Evolutionary conservation across 106 monocot species (phyloP).

Genomic region (Dendrobium catenatum): DNA sequence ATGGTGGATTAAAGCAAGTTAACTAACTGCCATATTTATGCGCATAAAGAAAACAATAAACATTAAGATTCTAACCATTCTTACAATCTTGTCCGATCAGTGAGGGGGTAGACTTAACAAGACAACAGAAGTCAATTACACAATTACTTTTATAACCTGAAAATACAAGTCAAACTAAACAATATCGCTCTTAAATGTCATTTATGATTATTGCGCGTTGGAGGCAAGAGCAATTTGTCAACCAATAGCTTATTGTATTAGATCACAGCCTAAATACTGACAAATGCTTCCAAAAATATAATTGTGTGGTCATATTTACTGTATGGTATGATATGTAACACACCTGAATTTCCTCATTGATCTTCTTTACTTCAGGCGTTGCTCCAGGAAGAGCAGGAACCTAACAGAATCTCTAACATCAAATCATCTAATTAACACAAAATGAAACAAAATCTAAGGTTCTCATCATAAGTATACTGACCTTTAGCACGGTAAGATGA

Average conservation of each 20-base stretch:
- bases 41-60: not conserved
- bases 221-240: not conserved
- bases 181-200: not conserved
- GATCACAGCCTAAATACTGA: not conserved
- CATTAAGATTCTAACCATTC: not conserved
- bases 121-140: not conserved
- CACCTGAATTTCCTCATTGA: conserved; percentile 1
- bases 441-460: not conserved
- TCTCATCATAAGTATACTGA: not conserved
- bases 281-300: not conserved
- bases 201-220: not conserved
- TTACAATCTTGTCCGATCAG: not conserved
- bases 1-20: not conserved
- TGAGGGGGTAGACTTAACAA: not conserved
- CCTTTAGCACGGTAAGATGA: not conserved
- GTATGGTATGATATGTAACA: not conserved
- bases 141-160: not conserved
- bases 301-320: not conserved
- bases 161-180: not conserved
- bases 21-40: not conserved
- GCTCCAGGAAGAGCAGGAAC: not conserved
- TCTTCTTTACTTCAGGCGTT: not conserved
- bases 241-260: not conserved
- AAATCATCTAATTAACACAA: conserved; percentile 4
- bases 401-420: not conserved